These are phyloP conservation scores for Alternaria gansuensis DNA, from an alignment of 2,329 filamentous ascomycete species.

Conservation along the genomic window DNA sequence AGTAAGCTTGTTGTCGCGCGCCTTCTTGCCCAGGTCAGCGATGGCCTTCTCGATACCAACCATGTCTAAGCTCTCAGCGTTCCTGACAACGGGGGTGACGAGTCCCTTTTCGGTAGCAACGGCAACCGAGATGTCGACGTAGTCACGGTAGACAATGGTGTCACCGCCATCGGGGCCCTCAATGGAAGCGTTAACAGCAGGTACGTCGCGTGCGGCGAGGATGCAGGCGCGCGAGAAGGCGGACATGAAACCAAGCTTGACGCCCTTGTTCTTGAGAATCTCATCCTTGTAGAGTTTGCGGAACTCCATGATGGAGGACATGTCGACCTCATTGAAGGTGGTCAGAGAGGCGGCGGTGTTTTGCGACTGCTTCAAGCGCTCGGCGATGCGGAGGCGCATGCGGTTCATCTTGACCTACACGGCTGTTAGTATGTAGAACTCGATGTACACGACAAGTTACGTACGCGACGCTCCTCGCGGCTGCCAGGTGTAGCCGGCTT, in stretches of 20 bases:
- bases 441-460: constrained; percentile 49
- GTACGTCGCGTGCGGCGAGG: constrained; percentile 93
- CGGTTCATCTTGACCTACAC: constrained; percentile 98
- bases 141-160: constrained; percentile 97
- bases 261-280: constrained; percentile 90
- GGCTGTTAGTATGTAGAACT: constrained; percentile 23
- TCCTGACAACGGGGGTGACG: constrained; percentile 94
- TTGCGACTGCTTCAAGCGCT: constrained; percentile 98
- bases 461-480: constrained; percentile 87
- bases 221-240: constrained; percentile 91
- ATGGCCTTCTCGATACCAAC: constrained; percentile 90
- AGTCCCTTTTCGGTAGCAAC: constrained; percentile 98
- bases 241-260: constrained; percentile 99
- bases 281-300: constrained; percentile 98
- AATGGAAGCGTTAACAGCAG: constrained; percentile 93
- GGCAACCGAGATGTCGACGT: constrained; percentile 96
- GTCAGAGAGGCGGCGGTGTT: constrained; percentile 97
- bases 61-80: constrained; percentile 87
- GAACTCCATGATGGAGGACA: constrained; percentile 97
- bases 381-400: constrained; percentile 96
- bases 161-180: constrained; percentile 94
- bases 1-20: constrained; percentile 93
- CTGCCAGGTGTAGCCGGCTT: constrained; percentile 65
- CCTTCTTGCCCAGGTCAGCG: constrained; percentile 95
- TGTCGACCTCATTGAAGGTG: constrained; percentile 99